Conservation (phyloP, 208 protist species). For the Porcisia hertigi region DNA sequence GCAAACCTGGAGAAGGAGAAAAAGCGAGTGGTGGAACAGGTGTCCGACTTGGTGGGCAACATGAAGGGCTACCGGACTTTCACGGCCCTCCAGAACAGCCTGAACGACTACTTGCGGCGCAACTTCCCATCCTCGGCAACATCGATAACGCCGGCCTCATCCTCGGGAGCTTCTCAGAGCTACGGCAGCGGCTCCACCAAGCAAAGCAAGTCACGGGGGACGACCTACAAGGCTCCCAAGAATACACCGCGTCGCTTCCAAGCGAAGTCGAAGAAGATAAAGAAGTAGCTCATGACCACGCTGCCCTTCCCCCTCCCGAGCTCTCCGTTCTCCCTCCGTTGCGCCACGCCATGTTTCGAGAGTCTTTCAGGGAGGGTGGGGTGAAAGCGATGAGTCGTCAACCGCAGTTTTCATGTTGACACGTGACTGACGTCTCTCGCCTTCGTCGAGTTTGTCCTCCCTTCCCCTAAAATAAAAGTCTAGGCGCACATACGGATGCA, state of each 20-base stretch:
- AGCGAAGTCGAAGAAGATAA: slow-evolving; percentile 13
- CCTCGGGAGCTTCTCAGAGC: neutral
- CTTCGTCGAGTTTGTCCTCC: neutral
- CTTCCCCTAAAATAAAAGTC: neutral
- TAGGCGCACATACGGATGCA: neutral
- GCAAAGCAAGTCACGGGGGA: neutral
- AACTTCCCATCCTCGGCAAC: slow-evolving; percentile 57
- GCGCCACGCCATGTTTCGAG: neutral
- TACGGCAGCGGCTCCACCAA: neutral
- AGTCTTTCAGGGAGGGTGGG: neutral
- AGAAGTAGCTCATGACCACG: neutral
- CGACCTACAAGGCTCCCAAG: slow-evolving; percentile 13
- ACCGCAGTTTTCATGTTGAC: neutral
- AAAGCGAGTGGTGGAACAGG: slow-evolving; percentile 42
- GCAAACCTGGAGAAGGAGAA: slow-evolving; percentile 43
- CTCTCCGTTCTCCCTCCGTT: neutral
- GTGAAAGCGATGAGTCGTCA: neutral
- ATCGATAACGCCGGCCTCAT: neutral
- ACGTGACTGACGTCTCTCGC: neutral
- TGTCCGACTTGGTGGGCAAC: slow-evolving; percentile 59
- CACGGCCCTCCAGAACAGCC: slow-evolving; percentile 80
- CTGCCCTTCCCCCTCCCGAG: neutral
- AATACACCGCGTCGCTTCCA: slow-evolving; percentile 30
- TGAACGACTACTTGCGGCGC: slow-evolving; percentile 78
- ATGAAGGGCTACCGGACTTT: slow-evolving; percentile 75